Conservation (phyloP, 192 early-diverging fungal species). For the Coemansia furcata region DNA sequence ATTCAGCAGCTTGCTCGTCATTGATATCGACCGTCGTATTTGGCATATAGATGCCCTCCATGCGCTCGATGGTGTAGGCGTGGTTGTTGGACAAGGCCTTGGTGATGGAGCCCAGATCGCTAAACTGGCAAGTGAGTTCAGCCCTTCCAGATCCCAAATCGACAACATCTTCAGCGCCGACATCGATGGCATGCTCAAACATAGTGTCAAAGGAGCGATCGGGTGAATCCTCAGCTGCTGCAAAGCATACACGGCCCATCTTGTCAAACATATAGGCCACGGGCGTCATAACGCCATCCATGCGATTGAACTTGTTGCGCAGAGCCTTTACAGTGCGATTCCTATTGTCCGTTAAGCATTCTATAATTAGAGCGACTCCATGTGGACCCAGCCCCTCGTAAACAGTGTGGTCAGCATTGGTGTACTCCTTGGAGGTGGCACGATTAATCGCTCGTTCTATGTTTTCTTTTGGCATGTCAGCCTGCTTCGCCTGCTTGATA, state of each 20-base stretch:
- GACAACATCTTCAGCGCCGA: constrained; percentile 61
- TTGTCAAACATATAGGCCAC: constrained; percentile 71
- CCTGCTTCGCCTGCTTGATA: constrained; percentile 55
- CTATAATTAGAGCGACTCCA: constrained; percentile 62
- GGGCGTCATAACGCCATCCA: constrained; percentile 57
- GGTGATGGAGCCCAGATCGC: constrained; percentile 52
- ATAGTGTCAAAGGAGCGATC: constrained; percentile 57
- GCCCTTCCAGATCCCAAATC: constrained; percentile 47
- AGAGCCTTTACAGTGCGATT: constrained; percentile 65
- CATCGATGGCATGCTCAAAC: constrained; percentile 61
- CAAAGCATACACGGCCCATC: constrained; percentile 60
- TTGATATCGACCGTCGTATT: constrained; percentile 42
- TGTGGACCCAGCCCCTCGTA: constrained; percentile 68
- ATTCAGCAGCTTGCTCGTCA: constrained; percentile 48
- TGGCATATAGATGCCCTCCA: constrained; percentile 60
- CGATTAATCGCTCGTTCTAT: constrained; percentile 70
- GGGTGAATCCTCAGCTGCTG: constrained; percentile 22
- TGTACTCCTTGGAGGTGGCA: constrained; percentile 50
- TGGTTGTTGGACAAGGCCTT: constrained; percentile 34
- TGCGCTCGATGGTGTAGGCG: constrained; percentile 58
- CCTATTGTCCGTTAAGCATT: constrained; percentile 61
- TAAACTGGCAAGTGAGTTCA: constrained; percentile 59
- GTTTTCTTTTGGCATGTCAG: constrained; percentile 70
- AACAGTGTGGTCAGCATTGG: constrained; percentile 46
- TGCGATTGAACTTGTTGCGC: constrained; percentile 55